Base-by-base conservation (phyloP, 805 yeast species). In the Kregervanrija pseudodelftensis region DNA sequence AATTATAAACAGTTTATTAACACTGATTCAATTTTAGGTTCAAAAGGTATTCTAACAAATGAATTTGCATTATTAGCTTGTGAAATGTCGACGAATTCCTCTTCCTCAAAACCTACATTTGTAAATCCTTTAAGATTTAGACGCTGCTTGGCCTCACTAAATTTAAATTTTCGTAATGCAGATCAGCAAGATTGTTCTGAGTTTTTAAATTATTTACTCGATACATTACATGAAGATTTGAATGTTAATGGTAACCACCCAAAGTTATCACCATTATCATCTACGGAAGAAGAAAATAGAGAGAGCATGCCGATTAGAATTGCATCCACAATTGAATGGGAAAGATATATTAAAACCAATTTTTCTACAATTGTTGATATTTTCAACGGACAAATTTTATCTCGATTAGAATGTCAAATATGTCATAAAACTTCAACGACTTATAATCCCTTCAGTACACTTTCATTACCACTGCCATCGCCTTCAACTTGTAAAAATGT, bases 271-370 rank as follows among this genome's bases (percentile, higher is more conserved):
- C 88, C 80, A 51, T 72, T 85, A 48, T 76, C 81, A 11, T 80
- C 77, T 41, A 41, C 51, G 4, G 41, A 40, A 16, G 80, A 76
- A 42, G 93, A 89, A 49, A 66, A 73, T 12, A 69, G 96, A 37
- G 98, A 90, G 58, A 64, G 64, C 28, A 63, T 87, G 56, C 84
- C 95, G 0, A 72, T 88, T 2, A 71, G 96, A 46, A 69, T 85
- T 22, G 96, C 95, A 0, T 81, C 95, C 0, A 77, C 93, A 0
- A 77, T 88, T 41, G 96, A 90, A 59, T 90, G 98, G 98, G 95
- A 86, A 56, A 68, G 95, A 46, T 88, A 88, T 59, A 66, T 87
- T 44, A 80, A 79, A 46, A 74, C 85, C 15, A 88, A 90, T 58
- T 80, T 82, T 51, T 87, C 96, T 35, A 72, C 82, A 1, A 74